A percentile compares a stretch with the other conserved stretches of the same genome.
Conservation (phyloP, 345 rosid genomes). For the Populus alba region DNA sequence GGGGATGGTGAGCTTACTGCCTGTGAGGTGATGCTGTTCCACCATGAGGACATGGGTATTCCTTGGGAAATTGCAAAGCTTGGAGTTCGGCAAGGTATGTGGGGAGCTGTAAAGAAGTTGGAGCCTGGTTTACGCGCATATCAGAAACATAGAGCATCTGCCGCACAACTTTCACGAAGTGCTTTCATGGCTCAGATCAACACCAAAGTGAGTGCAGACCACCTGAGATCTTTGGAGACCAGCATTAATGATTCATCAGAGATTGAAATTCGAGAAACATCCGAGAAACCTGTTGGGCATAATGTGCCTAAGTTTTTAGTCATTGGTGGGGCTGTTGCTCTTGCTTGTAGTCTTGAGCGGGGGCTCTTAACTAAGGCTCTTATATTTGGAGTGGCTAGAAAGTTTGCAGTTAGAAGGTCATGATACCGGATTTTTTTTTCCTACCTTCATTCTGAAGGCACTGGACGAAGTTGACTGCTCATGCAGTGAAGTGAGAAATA, state of each 20-base stretch:
- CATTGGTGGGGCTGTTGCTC: conserved; percentile 86
- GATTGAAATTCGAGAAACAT: conserved; percentile 22
- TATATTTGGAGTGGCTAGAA: conserved; percentile 86
- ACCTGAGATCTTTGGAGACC: conserved; percentile 55
- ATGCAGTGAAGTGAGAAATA: conserved; percentile 14
- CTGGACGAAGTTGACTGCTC: not conserved
- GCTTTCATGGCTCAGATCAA: conserved; percentile 83
- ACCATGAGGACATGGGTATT: conserved; percentile 96
- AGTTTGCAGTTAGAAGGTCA: conserved; percentile 79
- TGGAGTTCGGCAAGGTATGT: conserved; percentile 95
- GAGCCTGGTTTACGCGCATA: conserved; percentile 81
- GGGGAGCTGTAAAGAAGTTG: conserved; percentile 97
- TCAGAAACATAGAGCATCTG: conserved; percentile 61
- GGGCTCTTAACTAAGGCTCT: conserved; percentile 92
- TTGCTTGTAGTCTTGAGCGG: conserved; percentile 79
- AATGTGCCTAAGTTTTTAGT: conserved; percentile 64
- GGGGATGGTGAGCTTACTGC: conserved; percentile 80
- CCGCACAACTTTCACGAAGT: conserved; percentile 51
- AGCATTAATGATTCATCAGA: conserved; percentile 24
- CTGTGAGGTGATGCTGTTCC: conserved; percentile 91
- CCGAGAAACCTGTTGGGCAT: conserved; percentile 44
- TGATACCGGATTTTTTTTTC: conserved; percentile 21
- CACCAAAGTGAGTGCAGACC: conserved; percentile 69
- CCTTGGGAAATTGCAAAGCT: conserved; percentile 97
- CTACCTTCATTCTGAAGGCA: conserved; percentile 7